A percentile compares a stretch with the other conserved stretches of the same genome.
phyloP scores from a whole-genome alignment of 2,329 filamentous ascomycete genomes.

The Colletotrichum sp. region DNA sequence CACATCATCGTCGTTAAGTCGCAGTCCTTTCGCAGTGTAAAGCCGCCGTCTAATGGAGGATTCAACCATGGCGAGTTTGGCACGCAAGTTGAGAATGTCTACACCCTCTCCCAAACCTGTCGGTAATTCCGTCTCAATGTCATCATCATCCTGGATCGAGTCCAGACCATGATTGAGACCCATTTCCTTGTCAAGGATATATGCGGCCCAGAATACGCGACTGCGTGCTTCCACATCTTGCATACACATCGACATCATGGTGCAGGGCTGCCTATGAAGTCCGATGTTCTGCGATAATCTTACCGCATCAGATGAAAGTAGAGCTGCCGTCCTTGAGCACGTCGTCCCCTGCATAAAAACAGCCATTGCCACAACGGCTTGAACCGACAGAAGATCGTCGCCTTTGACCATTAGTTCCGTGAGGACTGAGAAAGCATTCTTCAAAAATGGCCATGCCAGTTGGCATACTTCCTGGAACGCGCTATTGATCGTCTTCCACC shows the following conservation, averaged over 20 bases:
- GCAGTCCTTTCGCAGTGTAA: slow-evolving; percentile 17
- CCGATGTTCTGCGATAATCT: slow-evolving; percentile 12
- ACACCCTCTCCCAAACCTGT: not conserved
- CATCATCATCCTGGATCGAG: slow-evolving; percentile 7
- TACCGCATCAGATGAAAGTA: slow-evolving; percentile 3
- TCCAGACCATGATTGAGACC: slow-evolving; percentile 13
- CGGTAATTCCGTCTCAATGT: slow-evolving; percentile 14
- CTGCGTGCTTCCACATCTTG: slow-evolving; percentile 5
- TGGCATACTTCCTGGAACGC: slow-evolving; percentile 8
- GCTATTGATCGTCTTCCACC: slow-evolving; percentile 11
- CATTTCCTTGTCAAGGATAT: slow-evolving; percentile 17
- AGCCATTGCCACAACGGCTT: slow-evolving; percentile 15
- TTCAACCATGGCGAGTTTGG: slow-evolving; percentile 20
- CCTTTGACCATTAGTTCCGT: slow-evolving; percentile 10
- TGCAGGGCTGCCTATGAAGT: slow-evolving; percentile 8
- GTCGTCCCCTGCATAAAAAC: slow-evolving; percentile 18
- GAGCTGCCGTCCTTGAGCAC: not conserved
- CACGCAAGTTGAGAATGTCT: slow-evolving; percentile 3
- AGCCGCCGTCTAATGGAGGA: slow-evolving; percentile 10
- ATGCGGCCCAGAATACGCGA: slow-evolving; percentile 20
- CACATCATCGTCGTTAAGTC: not conserved
- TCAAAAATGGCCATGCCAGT: slow-evolving; percentile 18
- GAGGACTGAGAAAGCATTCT: slow-evolving; percentile 12
- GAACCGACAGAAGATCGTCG: slow-evolving; percentile 2
- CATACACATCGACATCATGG: slow-evolving; percentile 11